Evolutionary conservation across 768 basidiomycete genomes (phyloP).

Genomic region (Auriscalpium orientale): DNA sequence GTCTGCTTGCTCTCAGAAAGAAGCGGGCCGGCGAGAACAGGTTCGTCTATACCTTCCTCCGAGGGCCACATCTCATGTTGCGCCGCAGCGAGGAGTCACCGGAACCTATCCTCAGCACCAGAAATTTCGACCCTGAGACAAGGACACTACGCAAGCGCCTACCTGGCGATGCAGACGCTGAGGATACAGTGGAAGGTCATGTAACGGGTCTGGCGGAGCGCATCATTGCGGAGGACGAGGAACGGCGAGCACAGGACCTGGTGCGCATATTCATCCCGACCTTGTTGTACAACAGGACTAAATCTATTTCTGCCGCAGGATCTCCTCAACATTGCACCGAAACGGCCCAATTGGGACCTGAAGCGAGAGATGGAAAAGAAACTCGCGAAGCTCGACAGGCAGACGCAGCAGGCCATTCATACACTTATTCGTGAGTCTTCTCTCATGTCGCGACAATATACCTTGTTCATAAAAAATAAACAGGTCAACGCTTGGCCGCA

Average conservation of each 20-base stretch:
- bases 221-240: slow-evolving; percentile 84
- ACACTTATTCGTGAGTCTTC: slow-evolving; percentile 76
- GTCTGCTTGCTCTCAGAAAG: slow-evolving; percentile 68
- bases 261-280: slow-evolving; percentile 37
- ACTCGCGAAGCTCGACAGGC: slow-evolving; percentile 78
- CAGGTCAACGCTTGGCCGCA: slow-evolving; percentile 72
- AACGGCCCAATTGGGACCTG: slow-evolving; percentile 93
- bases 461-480: neutral
- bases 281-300: neutral
- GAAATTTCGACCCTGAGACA: slow-evolving; percentile 90
- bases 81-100: slow-evolving; percentile 6
- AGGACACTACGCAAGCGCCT: slow-evolving; percentile 66
- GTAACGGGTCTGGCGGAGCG: slow-evolving; percentile 77
- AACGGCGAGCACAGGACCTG: slow-evolving; percentile 78
- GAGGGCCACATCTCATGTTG: neutral
- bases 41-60: slow-evolving; percentile 29
- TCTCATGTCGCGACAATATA: neutral
- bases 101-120: slow-evolving; percentile 51
- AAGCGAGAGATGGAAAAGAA: slow-evolving; percentile 92
- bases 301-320: slow-evolving; percentile 44
- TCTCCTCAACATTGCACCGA: slow-evolving; percentile 95
- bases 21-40: slow-evolving; percentile 52
- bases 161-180: slow-evolving; percentile 45
- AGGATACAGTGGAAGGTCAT: slow-evolving; percentile 84
- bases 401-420: slow-evolving; percentile 88